Evolutionary conservation across 371 early-diverging fungal genomes (phyloP).

Genomic region (Lichtheimia corymbifera): DNA sequence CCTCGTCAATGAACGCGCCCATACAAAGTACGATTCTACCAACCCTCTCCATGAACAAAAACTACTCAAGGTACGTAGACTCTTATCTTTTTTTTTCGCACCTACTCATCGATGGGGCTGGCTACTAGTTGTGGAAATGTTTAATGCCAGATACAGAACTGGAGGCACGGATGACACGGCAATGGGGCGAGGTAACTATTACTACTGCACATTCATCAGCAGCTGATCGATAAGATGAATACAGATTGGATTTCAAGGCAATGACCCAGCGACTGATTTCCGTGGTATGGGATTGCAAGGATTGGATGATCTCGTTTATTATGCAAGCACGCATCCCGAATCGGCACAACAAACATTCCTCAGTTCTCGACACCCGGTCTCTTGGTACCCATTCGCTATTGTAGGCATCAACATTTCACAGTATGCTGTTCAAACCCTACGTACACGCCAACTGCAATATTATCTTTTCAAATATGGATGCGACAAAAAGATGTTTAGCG

Average conservation of each 20-base stretch:
- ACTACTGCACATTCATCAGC: not conserved
- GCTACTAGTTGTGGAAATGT: constrained; percentile 64
- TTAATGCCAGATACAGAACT: constrained; percentile 65
- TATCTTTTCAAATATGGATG: constrained; percentile 64
- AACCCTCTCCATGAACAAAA: constrained; percentile 67
- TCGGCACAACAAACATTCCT: constrained; percentile 53
- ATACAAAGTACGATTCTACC: constrained; percentile 68
- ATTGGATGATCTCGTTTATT: constrained; percentile 75
- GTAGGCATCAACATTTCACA: constrained; percentile 83
- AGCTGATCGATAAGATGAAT: constrained; percentile 18
- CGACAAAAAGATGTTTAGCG: constrained; percentile 55
- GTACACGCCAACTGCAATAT: constrained; percentile 68
- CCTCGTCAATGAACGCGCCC: constrained; percentile 61
- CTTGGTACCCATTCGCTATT: constrained; percentile 77
- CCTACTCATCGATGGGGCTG: too few species aligned
- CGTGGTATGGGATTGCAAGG: constrained; percentile 85
- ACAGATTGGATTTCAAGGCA: constrained; percentile 80
- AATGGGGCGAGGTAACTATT: constrained; percentile 62
- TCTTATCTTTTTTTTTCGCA: too few species aligned
- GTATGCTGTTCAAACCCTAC: constrained; percentile 63
- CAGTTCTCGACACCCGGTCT: constrained; percentile 55
- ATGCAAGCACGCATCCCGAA: constrained; percentile 59
- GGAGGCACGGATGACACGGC: constrained; percentile 49
- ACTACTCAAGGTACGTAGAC: constrained; percentile 53
- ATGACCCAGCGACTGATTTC: constrained; percentile 87